phyloP scores from a whole-genome alignment of 208 protist species.

The Leishmania gerbilli region DNA sequence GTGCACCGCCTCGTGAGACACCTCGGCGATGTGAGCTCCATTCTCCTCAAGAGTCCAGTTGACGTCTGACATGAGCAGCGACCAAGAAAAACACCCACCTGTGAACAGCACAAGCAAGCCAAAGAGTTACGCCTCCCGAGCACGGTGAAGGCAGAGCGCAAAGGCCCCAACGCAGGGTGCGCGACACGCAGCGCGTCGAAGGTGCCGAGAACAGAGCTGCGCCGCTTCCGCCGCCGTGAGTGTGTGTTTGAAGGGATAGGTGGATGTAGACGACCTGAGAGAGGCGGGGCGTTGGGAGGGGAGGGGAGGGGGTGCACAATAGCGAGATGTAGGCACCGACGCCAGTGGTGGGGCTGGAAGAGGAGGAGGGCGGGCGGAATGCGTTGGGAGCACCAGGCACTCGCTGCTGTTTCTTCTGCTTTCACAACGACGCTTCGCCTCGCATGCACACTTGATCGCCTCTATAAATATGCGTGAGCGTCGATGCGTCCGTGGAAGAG shows the following conservation, averaged over 20 bases:
- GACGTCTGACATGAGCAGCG: slow-evolving; percentile 33
- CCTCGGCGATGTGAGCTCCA: slow-evolving; percentile 65
- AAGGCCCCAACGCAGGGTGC: background rate
- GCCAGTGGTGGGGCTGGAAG: background rate
- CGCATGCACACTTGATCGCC: background rate
- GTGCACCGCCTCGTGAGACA: slow-evolving; percentile 67
- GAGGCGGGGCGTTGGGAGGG: background rate
- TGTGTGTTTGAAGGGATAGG: background rate
- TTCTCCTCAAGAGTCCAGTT: slow-evolving; percentile 70
- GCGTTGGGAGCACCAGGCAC: background rate
- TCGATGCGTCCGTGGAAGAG: background rate
- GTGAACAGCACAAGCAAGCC: background rate
- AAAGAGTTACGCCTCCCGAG: background rate
- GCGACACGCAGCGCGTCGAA: background rate
- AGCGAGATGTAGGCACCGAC: background rate
- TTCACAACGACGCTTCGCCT: background rate
- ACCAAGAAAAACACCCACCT: background rate
- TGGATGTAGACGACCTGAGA: background rate
- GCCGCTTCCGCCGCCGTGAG: background rate
- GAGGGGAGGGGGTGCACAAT: background rate
- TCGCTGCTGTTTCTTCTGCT: background rate
- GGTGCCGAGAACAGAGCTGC: background rate
- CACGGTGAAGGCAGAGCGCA: background rate
- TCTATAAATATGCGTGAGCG: background rate
- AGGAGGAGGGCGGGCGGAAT: background rate